A percentile compares a stretch with the other conserved stretches of the same genome.
These are phyloP conservation scores for Fusarium begoniae DNA, from an alignment of 2,329 filamentous ascomycete genomes.

Conservation along the genomic window DNA sequence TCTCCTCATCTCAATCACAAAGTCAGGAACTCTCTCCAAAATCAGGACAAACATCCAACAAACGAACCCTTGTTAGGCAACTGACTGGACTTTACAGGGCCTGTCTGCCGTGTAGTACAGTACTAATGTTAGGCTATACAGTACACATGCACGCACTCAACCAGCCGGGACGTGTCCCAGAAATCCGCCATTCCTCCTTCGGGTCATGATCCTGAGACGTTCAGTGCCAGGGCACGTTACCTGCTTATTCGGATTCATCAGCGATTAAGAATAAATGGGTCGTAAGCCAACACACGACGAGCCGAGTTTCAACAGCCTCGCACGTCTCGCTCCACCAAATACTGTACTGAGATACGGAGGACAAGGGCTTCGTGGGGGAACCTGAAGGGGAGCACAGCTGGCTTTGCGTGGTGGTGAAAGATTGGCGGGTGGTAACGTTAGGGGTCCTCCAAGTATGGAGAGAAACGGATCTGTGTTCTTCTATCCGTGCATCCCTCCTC, in stretches of 20 bases:
- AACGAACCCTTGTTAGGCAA: conserved; percentile 1
- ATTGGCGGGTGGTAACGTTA: conserved; percentile 23
- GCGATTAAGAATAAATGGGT: conserved; percentile 30
- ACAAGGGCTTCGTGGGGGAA: conserved; percentile 14
- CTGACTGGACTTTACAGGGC: not conserved
- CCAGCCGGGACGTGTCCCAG: conserved; percentile 32
- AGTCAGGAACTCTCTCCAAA: not conserved
- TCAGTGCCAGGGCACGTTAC: conserved; percentile 20
- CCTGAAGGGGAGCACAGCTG: conserved; percentile 19
- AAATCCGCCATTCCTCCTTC: conserved; percentile 11
- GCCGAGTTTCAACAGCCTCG: conserved; percentile 27
- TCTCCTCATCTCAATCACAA: conserved; percentile 7
- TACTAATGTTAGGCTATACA: not conserved
- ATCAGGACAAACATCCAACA: conserved; percentile 7
- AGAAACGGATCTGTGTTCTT: conserved; percentile 10
- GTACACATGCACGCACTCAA: not conserved
- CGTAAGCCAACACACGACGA: conserved; percentile 30
- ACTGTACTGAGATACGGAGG: not conserved
- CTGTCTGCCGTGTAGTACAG: not conserved
- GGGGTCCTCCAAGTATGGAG: conserved; percentile 3
- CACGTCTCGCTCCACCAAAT: conserved; percentile 1
- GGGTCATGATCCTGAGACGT: conserved; percentile 17
- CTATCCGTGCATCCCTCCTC: not conserved
- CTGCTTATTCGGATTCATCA: conserved; percentile 16
- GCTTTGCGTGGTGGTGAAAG: conserved; percentile 18